Conservation (phyloP, 805 yeast genomes). For the Kodamaea leandrae region DNA sequence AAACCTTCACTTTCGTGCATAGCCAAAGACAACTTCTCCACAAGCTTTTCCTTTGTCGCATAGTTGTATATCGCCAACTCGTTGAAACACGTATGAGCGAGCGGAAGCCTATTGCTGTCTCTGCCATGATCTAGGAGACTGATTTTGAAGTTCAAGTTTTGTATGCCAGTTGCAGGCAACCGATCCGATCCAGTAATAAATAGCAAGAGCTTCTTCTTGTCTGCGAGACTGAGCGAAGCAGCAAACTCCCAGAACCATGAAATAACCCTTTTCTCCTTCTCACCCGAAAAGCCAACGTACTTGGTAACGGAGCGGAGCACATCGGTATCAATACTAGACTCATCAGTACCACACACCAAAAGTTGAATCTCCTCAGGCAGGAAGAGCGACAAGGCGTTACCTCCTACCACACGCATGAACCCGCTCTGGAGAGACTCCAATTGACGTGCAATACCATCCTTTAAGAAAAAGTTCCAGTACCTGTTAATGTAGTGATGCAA, state of each 20-base stretch:
- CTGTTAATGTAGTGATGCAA: constrained; percentile 57
- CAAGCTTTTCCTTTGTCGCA: constrained; percentile 49
- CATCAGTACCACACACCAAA: constrained; percentile 73
- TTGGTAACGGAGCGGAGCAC: constrained; percentile 69
- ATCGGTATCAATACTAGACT: constrained; percentile 60
- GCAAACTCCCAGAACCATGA: constrained; percentile 89
- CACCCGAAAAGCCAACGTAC: constrained; percentile 52
- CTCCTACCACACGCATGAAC: constrained; percentile 72
- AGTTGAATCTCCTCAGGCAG: constrained; percentile 79
- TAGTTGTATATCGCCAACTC: constrained; percentile 79
- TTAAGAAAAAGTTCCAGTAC: constrained; percentile 61
- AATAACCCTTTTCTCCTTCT: constrained; percentile 42
- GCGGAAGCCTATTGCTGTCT: constrained; percentile 58
- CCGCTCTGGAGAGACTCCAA: constrained; percentile 65
- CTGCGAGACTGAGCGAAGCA: constrained; percentile 37
- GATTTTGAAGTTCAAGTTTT: constrained; percentile 71
- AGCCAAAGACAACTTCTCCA: constrained; percentile 61
- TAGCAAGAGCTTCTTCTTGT: constrained; percentile 62
- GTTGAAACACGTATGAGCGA: constrained; percentile 94
- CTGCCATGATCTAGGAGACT: constrained; percentile 39
- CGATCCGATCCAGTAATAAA: constrained; percentile 92
- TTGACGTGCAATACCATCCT: constrained; percentile 50
- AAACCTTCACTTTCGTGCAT: constrained; percentile 82
- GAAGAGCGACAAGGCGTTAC: constrained; percentile 76
- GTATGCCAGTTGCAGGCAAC: constrained; percentile 89